Evolutionary conservation across 1,284 basidiomycete genomes (phyloP), one percentile per base, ranked within the genome.

Genomic region (Cystobasidiaceae sp.): DNA sequence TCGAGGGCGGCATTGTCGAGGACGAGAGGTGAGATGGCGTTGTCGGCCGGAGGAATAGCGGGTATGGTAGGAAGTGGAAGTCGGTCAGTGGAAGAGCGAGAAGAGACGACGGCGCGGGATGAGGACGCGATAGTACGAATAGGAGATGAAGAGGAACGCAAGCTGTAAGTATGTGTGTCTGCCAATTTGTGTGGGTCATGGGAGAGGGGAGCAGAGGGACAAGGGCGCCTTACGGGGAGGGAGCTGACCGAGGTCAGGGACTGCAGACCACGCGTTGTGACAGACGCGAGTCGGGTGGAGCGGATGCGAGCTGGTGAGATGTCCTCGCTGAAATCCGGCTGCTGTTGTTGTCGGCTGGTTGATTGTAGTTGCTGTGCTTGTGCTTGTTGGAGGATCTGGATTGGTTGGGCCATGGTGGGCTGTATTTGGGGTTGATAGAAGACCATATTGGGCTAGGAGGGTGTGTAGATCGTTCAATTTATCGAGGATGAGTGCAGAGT

Each of bases 141-240:
- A 54, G 27, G 32, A 44, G 41, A 6, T 7, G 37, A 56, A 41
- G 37, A 55, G 32, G 54, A 52, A 37, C 50, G 50, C 39, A 56
- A 44, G 21, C 32, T 56, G 54, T 56, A 44, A 56, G 54, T 28
- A 56, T 41, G 54, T 15, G 54, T 43, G 41, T n/a, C n/a, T n/a
- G n/a, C n/a, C n/a, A n/a, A n/a, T n/a, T n/a, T n/a, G n/a, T n/a
- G n/a, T n/a, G 54, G 30, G 27, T 23, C 4, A 43, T 37, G 13
- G 4, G 23, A 43, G 32, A 17, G 28, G 17, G 6, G 32, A 44
- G 54, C 17, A 43, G 25, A 44, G 33, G 25, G 54, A 28, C 27
- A 21, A 44, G 33, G 25, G 54, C 17, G 37, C 37, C 54, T 43
- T 56, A 43, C 39, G 54, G 54, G 37, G 27, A 44, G 37, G 30